Evolutionary conservation across 2,329 filamentous ascomycete species (phyloP).

Genomic region (Hypomyces perniciosus): DNA sequence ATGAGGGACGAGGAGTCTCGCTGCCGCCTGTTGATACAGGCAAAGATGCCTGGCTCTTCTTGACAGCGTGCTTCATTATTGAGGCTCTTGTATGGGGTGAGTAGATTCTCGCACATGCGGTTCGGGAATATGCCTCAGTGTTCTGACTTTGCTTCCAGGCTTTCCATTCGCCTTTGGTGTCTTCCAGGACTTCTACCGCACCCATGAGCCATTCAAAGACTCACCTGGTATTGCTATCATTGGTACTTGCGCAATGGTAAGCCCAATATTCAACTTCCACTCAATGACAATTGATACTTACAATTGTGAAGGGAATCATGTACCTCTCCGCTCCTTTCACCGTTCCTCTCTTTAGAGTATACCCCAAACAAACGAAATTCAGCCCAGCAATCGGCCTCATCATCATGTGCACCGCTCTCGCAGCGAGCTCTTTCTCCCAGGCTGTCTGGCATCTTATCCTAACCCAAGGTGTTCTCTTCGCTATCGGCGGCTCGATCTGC

Average conservation of each 20-base stretch:
- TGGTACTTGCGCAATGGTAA: conserved; percentile 51
- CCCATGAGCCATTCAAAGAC: conserved; percentile 47
- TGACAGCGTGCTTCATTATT: conserved; percentile 26
- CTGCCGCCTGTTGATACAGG: conserved; percentile 28
- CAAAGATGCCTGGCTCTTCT: conserved; percentile 30
- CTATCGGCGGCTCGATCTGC: conserved; percentile 43
- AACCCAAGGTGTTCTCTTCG: conserved; percentile 54
- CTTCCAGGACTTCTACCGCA: conserved; percentile 60
- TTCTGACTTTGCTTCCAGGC: conserved; percentile 33
- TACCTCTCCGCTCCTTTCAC: conserved; percentile 43
- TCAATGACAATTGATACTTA: background rate
- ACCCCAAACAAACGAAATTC: conserved; percentile 31
- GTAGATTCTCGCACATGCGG: background rate
- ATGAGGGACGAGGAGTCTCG: conserved; percentile 16
- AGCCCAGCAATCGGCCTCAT: conserved; percentile 36
- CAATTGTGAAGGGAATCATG: conserved; percentile 35
- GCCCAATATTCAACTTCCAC: background rate
- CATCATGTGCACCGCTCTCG: conserved; percentile 42
- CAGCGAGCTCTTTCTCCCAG: conserved; percentile 42
- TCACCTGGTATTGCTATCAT: conserved; percentile 49
- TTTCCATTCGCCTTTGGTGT: conserved; percentile 61
- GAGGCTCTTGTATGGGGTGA: conserved; percentile 31
- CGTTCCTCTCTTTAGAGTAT: conserved; percentile 38
- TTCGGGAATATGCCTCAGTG: background rate
- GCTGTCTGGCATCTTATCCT: conserved; percentile 45